Conservation (phyloP, 306 rosid genomes). For the Fragaria nilgerrensis region DNA sequence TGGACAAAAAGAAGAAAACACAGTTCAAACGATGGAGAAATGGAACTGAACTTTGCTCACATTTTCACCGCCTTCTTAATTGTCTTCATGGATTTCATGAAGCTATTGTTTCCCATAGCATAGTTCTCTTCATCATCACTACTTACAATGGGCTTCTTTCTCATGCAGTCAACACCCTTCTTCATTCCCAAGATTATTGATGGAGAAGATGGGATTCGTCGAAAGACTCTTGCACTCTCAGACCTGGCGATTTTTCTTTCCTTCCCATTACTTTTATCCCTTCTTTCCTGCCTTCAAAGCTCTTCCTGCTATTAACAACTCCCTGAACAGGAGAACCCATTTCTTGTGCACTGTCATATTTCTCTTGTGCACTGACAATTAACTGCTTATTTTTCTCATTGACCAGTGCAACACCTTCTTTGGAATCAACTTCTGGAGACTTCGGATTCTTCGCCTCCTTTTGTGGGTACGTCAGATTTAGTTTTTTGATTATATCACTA, state of each 20-base stretch:
- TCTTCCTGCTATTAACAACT: conserved; percentile 32
- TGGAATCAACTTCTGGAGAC: conserved; percentile 31
- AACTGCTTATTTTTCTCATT: conserved; percentile 26
- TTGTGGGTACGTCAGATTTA: conserved; percentile 50
- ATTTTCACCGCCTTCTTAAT: conserved; percentile 64
- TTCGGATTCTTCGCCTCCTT: conserved; percentile 40
- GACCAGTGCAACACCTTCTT: conserved; percentile 6
- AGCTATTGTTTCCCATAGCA: conserved; percentile 39
- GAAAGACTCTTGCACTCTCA: conserved; percentile 69
- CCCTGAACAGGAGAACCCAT: conserved; percentile 33
- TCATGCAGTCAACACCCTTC: conserved; percentile 66
- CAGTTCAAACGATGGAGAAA: not conserved
- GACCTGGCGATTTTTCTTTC: conserved; percentile 58
- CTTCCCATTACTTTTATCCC: conserved; percentile 41
- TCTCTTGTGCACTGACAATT: conserved; percentile 30
- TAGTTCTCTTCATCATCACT: conserved; percentile 45
- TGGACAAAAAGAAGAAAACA: conserved; percentile 9
- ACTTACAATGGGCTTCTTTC: conserved; percentile 57
- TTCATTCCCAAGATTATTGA: conserved; percentile 68
- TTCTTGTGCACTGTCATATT: conserved; percentile 24
- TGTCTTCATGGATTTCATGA: conserved; percentile 58
- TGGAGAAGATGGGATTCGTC: conserved; percentile 91
- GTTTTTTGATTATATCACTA: conserved; percentile 41
- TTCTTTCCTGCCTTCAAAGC: conserved; percentile 49
- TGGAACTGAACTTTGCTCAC: conserved; percentile 25